Evolutionary conservation across 345 rosid species (phyloP).

Genomic region (Turritis glabra): DNA sequence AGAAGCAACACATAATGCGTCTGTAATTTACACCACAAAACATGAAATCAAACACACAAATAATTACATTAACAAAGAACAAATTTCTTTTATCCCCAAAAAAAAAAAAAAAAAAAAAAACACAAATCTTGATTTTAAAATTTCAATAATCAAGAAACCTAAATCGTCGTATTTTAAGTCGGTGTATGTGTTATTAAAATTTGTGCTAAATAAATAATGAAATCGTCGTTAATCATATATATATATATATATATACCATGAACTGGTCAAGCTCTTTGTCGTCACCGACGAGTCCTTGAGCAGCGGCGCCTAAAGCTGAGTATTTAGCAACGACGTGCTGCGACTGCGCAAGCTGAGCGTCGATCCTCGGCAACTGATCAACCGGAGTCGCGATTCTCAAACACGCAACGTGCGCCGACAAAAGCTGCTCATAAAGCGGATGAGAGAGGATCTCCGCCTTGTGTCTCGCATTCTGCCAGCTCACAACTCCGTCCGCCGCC

Average conservation of each 20-base stretch:
- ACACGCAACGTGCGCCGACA: slow-evolving; percentile 90
- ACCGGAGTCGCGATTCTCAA: slow-evolving; percentile 94
- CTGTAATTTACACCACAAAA: slow-evolving; percentile 42
- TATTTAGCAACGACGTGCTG: slow-evolving; percentile 89
- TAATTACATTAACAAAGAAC: neutral
- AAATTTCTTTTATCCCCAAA: neutral
- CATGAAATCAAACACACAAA: slow-evolving; percentile 3
- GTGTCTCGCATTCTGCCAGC: slow-evolving; percentile 85
- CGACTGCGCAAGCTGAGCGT: slow-evolving; percentile 95
- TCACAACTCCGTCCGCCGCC: slow-evolving; percentile 55
- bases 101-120: neutral
- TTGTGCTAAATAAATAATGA: neutral
- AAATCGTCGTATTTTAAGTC: neutral
- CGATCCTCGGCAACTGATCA: slow-evolving; percentile 92
- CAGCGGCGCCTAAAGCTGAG: slow-evolving; percentile 58
- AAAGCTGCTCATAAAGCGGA: slow-evolving; percentile 87
- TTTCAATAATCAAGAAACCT: neutral
- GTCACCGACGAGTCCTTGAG: slow-evolving; percentile 63
- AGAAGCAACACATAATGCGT: slow-evolving; percentile 91
- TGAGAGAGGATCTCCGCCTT: slow-evolving; percentile 90
- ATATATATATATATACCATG: slow-evolving; percentile 55
- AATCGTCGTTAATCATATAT: neutral
- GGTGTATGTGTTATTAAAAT: neutral
- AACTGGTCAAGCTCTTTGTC: slow-evolving; percentile 97
- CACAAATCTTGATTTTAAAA: neutral